A percentile compares a stretch with the other conserved stretches of the same genome.
Conservation (phyloP, 192 early-diverging fungal genomes). For the Phlyctochytrium planicorne region DNA sequence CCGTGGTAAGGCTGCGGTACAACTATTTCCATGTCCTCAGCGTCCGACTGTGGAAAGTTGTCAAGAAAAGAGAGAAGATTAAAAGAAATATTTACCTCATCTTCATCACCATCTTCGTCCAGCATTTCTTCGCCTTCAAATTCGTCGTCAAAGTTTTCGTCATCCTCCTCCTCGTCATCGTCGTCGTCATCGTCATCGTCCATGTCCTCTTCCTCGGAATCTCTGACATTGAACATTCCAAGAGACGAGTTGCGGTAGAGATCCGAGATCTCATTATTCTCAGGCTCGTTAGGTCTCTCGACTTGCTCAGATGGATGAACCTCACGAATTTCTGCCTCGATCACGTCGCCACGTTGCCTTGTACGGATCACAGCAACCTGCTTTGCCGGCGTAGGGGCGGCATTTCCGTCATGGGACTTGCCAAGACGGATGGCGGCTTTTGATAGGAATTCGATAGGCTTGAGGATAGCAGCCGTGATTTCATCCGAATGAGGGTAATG, state of each 20-base stretch:
- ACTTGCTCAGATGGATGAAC: slow-evolving; percentile 17
- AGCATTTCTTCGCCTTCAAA: slow-evolving; percentile 53
- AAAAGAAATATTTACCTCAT: slow-evolving; percentile 34
- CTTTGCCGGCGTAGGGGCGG: too few relatives aligned
- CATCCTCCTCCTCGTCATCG: slow-evolving; percentile 64
- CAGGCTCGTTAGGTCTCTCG: slow-evolving; percentile 50
- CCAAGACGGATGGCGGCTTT: slow-evolving; percentile 86
- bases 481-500: slow-evolving; percentile 82
- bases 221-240: slow-evolving; percentile 70
- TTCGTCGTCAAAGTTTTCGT: slow-evolving; percentile 66
- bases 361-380: too few relatives aligned
- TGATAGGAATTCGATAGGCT: slow-evolving; percentile 86
- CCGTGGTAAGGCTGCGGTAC: slow-evolving; percentile 54
- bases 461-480: slow-evolving; percentile 74
- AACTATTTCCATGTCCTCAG: slow-evolving; percentile 61
- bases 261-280: slow-evolving; percentile 71
- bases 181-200: slow-evolving; percentile 53
- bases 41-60: slow-evolving; percentile 28
- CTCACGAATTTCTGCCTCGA: slow-evolving; percentile 8
- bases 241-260: slow-evolving; percentile 81
- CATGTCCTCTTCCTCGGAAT: slow-evolving; percentile 72
- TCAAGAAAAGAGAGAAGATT: slow-evolving; percentile 22
- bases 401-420: too few relatives aligned
- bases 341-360: too few relatives aligned
- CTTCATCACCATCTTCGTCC: slow-evolving; percentile 67